Conservation (phyloP, 225 moss, liverwort and hornwort species). For the Takakia lepidozioides region DNA sequence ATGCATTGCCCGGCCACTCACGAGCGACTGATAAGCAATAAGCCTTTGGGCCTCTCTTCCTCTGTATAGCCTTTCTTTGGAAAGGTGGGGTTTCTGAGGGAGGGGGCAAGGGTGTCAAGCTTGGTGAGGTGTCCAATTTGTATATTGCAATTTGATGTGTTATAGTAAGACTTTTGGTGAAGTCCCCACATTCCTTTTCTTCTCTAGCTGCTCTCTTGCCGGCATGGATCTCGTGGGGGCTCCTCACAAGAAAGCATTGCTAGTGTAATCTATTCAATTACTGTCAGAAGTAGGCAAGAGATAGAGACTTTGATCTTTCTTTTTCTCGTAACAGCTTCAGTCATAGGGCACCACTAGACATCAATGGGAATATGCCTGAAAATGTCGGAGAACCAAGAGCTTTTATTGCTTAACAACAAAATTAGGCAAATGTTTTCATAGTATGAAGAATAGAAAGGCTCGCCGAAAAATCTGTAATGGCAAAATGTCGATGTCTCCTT, state of each 20-base stretch:
- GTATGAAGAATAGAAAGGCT: no score
- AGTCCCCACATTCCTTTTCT: slow-evolving; percentile 34
- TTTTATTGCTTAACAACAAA: no score
- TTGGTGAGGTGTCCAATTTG: slow-evolving; percentile 38
- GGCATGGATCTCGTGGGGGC: slow-evolving; percentile 4
- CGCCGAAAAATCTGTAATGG: no score
- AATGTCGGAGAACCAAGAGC: no score
- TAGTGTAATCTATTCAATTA: slow-evolving; percentile 19
- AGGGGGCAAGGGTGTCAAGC: slow-evolving; percentile 5
- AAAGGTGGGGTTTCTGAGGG: slow-evolving; percentile 13
- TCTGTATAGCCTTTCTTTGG: slow-evolving; percentile 9
- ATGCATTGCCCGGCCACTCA: slow-evolving; percentile 83
- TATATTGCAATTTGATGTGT: slow-evolving; percentile 64
- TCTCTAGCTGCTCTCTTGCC: slow-evolving; percentile 19
- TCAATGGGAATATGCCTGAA: no score
- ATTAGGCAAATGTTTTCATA: no score
- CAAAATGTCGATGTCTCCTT: no score
- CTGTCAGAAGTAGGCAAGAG: slow-evolving; percentile 14
- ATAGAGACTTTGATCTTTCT: slow-evolving; percentile 7
- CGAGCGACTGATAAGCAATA: slow-evolving; percentile 54
- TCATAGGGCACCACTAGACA: no score
- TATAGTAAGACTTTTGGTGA: slow-evolving; percentile 44
- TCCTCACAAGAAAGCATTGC: slow-evolving; percentile 2
- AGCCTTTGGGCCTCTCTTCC: slow-evolving; percentile 12
- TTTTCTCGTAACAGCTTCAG: no score